Percentiles rank a stretch among this genome's conserved stretches.
phyloP scores from a whole-genome alignment of 139 green algal species.

The Penium margaritaceum region DNA sequence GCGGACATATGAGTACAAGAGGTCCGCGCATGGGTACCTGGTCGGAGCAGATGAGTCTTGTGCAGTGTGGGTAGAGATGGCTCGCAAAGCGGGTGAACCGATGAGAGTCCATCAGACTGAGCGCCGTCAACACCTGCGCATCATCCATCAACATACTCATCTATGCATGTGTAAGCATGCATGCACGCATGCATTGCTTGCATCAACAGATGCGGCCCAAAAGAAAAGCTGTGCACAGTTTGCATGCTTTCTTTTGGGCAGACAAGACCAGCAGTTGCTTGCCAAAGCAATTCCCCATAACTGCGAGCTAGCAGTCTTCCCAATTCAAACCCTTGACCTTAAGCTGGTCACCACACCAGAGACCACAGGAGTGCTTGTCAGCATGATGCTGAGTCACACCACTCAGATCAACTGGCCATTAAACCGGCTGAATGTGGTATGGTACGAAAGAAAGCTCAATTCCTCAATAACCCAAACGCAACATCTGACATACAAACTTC shows the following conservation, averaged over 20 bases:
- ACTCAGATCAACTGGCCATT: too few species aligned
- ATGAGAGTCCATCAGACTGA: conserved; percentile 1
- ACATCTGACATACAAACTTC: neutral
- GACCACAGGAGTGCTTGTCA: neutral
- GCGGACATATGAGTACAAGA: neutral
- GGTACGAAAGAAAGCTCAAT: too few species aligned
- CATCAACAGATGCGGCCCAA: neutral
- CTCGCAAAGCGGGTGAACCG: conserved; percentile 1
- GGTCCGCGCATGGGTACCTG: too few species aligned
- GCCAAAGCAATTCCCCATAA: neutral
- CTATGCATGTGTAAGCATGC: neutral
- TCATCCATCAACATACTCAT: neutral
- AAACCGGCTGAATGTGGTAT: too few species aligned
- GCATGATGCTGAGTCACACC: too few species aligned
- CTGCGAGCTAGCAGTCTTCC: too few species aligned
- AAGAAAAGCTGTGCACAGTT: neutral
- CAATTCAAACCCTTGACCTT: too few species aligned
- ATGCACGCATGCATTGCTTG: neutral
- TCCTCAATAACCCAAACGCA: neutral
- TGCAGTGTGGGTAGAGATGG: conserved; percentile 31
- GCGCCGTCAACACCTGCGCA: conserved; percentile 13
- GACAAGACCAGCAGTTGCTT: neutral
- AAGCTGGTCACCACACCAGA: too few species aligned
- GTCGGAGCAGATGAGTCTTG: conserved; percentile 27
- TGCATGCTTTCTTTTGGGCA: neutral